Evolutionary conservation across 2,329 filamentous ascomycete genomes (phyloP).

Genomic region (Fusarium sp.): DNA sequence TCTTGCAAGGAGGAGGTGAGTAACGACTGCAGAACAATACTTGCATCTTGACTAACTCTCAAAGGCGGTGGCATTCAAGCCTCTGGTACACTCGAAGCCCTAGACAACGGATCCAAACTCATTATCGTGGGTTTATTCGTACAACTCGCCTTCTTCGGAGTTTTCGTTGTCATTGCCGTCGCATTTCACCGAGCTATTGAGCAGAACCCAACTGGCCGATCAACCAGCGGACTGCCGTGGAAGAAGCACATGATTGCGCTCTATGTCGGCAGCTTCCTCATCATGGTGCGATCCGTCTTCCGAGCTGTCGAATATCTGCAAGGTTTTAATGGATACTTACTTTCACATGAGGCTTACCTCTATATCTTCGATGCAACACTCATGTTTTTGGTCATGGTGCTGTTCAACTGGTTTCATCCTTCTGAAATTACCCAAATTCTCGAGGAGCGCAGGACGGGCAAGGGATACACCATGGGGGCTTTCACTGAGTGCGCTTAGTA

Average conservation of each 20-base stretch:
- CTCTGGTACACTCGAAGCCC: slow-evolving; percentile 48
- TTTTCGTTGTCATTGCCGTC: slow-evolving; percentile 62
- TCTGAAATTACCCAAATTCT: slow-evolving; percentile 18
- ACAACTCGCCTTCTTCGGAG: slow-evolving; percentile 64
- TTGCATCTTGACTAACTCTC: too few species aligned
- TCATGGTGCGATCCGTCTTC: slow-evolving; percentile 56
- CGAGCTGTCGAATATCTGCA: slow-evolving; percentile 56
- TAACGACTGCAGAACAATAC: too few species aligned
- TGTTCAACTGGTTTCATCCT: slow-evolving; percentile 56
- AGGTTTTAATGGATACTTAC: slow-evolving; percentile 48
- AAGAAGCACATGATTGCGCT: slow-evolving; percentile 45
- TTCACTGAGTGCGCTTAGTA: neutral
- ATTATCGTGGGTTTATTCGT: slow-evolving; percentile 64
- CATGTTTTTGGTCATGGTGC: slow-evolving; percentile 56
- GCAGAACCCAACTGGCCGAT: slow-evolving; percentile 5
- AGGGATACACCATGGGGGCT: slow-evolving; percentile 11
- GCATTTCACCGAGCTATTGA: slow-evolving; percentile 55
- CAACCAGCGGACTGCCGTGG: slow-evolving; percentile 41
- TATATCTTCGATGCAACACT: slow-evolving; percentile 53
- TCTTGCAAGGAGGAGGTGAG: slow-evolving; percentile 23
- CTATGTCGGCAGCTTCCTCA: slow-evolving; percentile 46
- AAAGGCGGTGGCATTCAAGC: slow-evolving; percentile 19
- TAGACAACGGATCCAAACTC: slow-evolving; percentile 55
- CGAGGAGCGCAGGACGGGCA: neutral
- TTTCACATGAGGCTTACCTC: slow-evolving; percentile 49